phyloP scores from a whole-genome alignment of 495 filamentous ascomycete genomes.

The Mycothermus thermophilus region DNA sequence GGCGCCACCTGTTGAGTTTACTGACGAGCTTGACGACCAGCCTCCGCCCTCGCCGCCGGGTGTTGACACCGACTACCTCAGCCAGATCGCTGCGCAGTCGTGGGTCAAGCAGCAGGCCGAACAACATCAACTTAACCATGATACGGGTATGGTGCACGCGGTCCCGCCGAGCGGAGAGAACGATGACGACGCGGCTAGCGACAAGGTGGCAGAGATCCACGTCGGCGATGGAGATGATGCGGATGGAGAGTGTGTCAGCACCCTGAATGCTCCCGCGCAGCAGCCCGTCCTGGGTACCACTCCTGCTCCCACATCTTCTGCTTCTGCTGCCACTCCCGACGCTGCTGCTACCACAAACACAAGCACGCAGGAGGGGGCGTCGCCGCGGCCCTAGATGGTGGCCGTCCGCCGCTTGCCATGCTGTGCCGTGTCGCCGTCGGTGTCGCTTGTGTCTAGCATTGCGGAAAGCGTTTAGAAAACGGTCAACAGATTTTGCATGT shows the following conservation, averaged over 20 bases:
- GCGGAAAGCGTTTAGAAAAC: too few relatives aligned
- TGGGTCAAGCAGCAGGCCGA: constrained; percentile 20
- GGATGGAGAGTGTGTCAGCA: neutral
- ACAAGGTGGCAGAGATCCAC: constrained; percentile 33
- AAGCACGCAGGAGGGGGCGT: too few relatives aligned
- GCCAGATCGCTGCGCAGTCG: constrained; percentile 12
- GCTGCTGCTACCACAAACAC: too few relatives aligned
- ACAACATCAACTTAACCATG: too few relatives aligned
- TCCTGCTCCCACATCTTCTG: neutral
- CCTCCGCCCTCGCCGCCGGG: constrained; percentile 2
- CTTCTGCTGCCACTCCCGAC: neutral
- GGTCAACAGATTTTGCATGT: too few relatives aligned
- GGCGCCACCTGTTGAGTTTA: constrained; percentile 3
- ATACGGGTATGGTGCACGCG: too few relatives aligned
- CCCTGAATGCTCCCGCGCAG: too few relatives aligned
- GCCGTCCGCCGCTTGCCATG: too few relatives aligned
- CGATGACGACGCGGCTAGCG: constrained; percentile 21
- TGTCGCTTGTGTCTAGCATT: too few relatives aligned
- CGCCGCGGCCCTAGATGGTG: too few relatives aligned
- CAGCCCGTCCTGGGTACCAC: too few relatives aligned
- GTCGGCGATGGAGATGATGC: constrained; percentile 23
- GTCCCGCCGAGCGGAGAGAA: constrained; percentile 10
- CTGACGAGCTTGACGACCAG: constrained; percentile 2
- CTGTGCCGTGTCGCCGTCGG: too few relatives aligned
- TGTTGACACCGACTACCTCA: constrained; percentile 13